Conservation (phyloP, 768 basidiomycete species). For the Pilatotrama ljubarskyi region DNA sequence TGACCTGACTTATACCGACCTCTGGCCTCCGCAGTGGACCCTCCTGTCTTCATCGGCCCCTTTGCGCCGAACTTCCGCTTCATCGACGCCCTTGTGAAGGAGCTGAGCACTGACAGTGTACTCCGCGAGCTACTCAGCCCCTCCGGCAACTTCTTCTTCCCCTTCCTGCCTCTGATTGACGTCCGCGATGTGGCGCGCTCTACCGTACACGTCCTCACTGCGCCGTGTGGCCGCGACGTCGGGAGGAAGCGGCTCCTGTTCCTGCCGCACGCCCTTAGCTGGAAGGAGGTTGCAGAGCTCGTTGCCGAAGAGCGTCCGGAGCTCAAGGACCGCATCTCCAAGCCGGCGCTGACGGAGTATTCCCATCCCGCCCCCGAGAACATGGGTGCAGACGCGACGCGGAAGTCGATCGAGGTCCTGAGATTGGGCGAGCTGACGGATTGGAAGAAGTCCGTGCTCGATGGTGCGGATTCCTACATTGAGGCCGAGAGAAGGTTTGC, state of each 20-base stretch:
- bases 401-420: constrained; percentile 16
- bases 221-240: background rate
- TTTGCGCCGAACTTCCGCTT: constrained; percentile 16
- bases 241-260: constrained; percentile 15
- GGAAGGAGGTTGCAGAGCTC: constrained; percentile 6
- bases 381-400: constrained; percentile 10
- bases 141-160: background rate
- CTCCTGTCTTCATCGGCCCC: constrained; percentile 17
- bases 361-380: background rate
- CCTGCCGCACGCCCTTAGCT: background rate
- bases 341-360: background rate
- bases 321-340: constrained; percentile 7
- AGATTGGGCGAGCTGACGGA: constrained; percentile 8
- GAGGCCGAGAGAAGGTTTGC: constrained; percentile 19
- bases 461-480: constrained; percentile 18
- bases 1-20: background rate
- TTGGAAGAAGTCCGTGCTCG: constrained; percentile 19
- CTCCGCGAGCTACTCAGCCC: constrained; percentile 2
- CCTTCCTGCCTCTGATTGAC: constrained; percentile 24
- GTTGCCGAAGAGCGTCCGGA: constrained; percentile 11
- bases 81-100: background rate
- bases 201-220: constrained; percentile 28
- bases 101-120: constrained; percentile 11
- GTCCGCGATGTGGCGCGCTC: constrained; percentile 37
- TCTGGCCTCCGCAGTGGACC: constrained; percentile 7